Evolutionary conservation across 2,329 filamentous ascomycete genomes (phyloP), one percentile per base, ranked within the genome.

Genomic region (Helicocarpus griseus): DNA sequence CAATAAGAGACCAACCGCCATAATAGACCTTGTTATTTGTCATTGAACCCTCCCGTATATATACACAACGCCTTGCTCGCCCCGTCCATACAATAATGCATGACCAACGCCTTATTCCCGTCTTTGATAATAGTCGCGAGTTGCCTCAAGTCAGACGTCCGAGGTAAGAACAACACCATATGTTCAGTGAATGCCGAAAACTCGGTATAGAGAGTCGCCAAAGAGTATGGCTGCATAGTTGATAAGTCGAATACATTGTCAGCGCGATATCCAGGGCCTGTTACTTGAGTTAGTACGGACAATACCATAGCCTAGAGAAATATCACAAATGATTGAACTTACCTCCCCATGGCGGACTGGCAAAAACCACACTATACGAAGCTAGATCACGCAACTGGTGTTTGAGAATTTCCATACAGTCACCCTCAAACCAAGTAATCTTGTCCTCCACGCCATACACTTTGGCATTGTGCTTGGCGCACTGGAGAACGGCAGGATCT

Each of bases 41-140:
- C 65, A 40, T 73, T 61, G 50, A 79, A 80, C 9, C 72, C 69
- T 4, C 80, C 80, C 58, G 79, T 78, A 58, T 77, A 83, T 21
- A 77, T 74, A 66, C 79, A 82, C 26, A 83, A 64, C 21, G 79
- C 80, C 70, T 96, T 96, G 68, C 90, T 96, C 5, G 87, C 87
- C 11, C 89, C 89, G 60, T 86, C 78, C 73, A 95, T 87, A 64
- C 90, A 95, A 65, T 97, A 97, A 71, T 98, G 93, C 46, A 87
- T 81, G 24, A 91, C 83, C 41, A 85, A 81, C 17, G 88, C 74
- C 69, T 85, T 86, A 51, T 73, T 63, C 2, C 68, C 72, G 4
- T 71, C 66, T 2, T 69, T 63, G 2, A 71, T 70, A 9, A 70
- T 69, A 2, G 70, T 76, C 3, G 87, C 86, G 55, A 95, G 76